These are phyloP conservation scores for Pisolithus orientalis DNA, from an alignment of 768 basidiomycete genomes.

Conservation along the genomic window DNA sequence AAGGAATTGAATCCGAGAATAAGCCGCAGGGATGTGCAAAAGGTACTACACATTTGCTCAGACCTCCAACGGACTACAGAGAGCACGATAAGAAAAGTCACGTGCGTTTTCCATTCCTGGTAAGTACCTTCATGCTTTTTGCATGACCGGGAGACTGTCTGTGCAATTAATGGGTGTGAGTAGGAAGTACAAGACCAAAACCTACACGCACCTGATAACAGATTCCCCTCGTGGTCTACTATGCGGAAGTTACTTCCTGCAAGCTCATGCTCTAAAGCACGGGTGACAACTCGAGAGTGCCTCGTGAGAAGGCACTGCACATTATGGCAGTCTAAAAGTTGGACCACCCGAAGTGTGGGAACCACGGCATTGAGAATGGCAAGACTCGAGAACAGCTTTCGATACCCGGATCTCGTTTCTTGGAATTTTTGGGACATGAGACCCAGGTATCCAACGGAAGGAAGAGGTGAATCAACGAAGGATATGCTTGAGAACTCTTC, in stretches of 20 bases:
- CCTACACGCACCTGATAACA: constrained; percentile 15
- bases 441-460: constrained; percentile 14
- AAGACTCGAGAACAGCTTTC: constrained; percentile 9
- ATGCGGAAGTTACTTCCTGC: constrained; percentile 8
- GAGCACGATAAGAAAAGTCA: too few species aligned
- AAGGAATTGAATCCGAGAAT: too few species aligned
- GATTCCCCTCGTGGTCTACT: constrained; percentile 16
- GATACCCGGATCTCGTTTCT: neutral
- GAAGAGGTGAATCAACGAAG: constrained; percentile 2
- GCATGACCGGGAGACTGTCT: too few species aligned
- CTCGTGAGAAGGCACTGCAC: constrained; percentile 12
- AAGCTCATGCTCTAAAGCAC: constrained; percentile 7
- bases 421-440: constrained; percentile 5
- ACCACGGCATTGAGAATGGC: constrained; percentile 3
- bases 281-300: constrained; percentile 8
- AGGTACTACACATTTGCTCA: too few species aligned
- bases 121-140: too few species aligned
- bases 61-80: too few species aligned
- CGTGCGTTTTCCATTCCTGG: too few species aligned
- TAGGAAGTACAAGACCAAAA: neutral
- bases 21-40: too few species aligned
- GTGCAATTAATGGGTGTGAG: neutral
- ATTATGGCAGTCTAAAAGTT: constrained; percentile 11
- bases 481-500: constrained; percentile 1
- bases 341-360: constrained; percentile 18